Evolutionary conservation across 2,329 filamentous ascomycete species (phyloP).

Genomic region (Venturiaceae sp.): DNA sequence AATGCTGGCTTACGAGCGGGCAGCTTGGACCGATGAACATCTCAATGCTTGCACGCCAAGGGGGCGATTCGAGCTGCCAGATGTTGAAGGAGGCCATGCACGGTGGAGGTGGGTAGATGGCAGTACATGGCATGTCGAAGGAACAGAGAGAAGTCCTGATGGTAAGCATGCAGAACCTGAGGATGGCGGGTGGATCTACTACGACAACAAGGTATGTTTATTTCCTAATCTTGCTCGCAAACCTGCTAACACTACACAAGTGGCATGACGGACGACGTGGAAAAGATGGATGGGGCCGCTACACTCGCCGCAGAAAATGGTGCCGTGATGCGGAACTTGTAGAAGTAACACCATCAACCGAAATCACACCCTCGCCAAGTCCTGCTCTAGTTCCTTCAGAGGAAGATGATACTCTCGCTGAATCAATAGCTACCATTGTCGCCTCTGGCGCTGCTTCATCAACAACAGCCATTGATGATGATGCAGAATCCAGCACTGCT

Average conservation of each 20-base stretch:
- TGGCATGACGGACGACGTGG: conserved; percentile 85
- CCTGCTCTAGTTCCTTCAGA: conserved; percentile 15
- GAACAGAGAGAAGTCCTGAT: conserved; percentile 47
- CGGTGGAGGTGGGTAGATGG: conserved; percentile 76
- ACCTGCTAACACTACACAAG: conserved; percentile 31
- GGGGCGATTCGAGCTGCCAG: conserved; percentile 60
- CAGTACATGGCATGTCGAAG: conserved; percentile 80
- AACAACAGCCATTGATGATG: conserved; percentile 3
- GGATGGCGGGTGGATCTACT: conserved; percentile 88
- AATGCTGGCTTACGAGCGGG: conserved; percentile 80
- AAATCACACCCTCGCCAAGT: conserved; percentile 33
- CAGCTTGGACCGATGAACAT: conserved; percentile 93
- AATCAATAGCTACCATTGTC: neutral
- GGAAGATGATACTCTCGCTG: neutral
- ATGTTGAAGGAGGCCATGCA: conserved; percentile 53
- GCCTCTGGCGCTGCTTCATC: neutral
- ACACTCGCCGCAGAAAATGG: conserved; percentile 91
- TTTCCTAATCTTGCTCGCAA: neutral
- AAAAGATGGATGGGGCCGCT: conserved; percentile 85
- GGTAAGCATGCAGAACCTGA: conserved; percentile 19
- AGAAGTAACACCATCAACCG: conserved; percentile 48
- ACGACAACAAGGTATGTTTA: conserved; percentile 77
- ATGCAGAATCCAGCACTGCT: neutral
- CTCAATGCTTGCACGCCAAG: conserved; percentile 69
- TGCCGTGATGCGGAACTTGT: conserved; percentile 92